phyloP scores from a whole-genome alignment of 108 stramenopile genomes.

The Fragilariopsis cylindrus region DNA sequence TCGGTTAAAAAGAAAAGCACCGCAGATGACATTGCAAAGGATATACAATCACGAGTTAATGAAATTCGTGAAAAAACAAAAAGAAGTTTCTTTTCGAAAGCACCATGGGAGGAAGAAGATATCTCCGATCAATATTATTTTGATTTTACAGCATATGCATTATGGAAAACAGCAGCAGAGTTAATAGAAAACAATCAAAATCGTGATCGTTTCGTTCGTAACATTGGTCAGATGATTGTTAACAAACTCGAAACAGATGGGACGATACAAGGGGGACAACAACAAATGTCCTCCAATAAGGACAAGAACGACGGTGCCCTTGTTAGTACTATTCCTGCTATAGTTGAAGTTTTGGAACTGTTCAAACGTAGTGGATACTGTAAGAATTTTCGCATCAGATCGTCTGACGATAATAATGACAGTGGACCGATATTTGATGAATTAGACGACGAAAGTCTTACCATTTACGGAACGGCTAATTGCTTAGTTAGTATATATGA shows the following conservation, averaged over 20 bases:
- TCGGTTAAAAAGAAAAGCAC: background rate
- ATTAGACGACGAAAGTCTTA: slow-evolving; percentile 71
- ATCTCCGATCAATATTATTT: slow-evolving; percentile 80
- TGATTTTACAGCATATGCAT: slow-evolving; percentile 75
- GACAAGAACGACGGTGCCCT: slow-evolving; percentile 15
- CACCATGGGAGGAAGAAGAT: slow-evolving; percentile 57
- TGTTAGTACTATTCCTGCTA: slow-evolving; percentile 46
- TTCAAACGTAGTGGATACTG: slow-evolving; percentile 57
- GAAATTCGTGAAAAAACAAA: slow-evolving; percentile 38
- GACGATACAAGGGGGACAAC: background rate
- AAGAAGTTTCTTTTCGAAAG: slow-evolving; percentile 47
- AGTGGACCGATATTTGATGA: slow-evolving; percentile 57
- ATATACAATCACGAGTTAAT: slow-evolving; percentile 24
- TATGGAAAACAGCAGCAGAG: slow-evolving; percentile 76
- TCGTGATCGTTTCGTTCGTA: slow-evolving; percentile 64
- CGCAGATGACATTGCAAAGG: slow-evolving; percentile 9
- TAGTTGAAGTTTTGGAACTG: slow-evolving; percentile 49
- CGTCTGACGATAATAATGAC: slow-evolving; percentile 37
- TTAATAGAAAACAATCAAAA: slow-evolving; percentile 53
- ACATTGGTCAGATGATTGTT: slow-evolving; percentile 43
- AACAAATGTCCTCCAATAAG: background rate
- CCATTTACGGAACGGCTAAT: slow-evolving; percentile 52
- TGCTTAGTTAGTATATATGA: slow-evolving; percentile 69
- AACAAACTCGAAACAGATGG: slow-evolving; percentile 15
- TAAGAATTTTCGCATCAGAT: slow-evolving; percentile 36